Evolutionary conservation across 2,329 filamentous ascomycete genomes (phyloP).

Genomic region (Sporothrix phasma): DNA sequence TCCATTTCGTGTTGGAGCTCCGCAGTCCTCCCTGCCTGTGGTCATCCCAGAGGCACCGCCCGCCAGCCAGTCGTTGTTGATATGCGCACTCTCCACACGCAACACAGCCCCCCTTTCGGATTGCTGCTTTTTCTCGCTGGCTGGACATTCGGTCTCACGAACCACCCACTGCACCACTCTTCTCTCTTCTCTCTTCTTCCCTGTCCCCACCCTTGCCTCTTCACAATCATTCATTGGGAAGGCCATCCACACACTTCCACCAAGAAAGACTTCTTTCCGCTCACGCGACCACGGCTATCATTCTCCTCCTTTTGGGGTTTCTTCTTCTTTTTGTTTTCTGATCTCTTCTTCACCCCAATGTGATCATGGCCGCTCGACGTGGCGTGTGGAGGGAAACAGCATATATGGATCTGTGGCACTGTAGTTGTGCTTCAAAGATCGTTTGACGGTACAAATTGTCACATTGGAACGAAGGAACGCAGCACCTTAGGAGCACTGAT

Average conservation of each 20-base stretch:
- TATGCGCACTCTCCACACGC: background rate
- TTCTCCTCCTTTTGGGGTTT: background rate
- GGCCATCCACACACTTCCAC: conserved; percentile 1
- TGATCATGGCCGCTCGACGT: background rate
- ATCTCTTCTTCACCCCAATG: background rate
- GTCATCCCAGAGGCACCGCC: background rate
- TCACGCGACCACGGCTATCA: conserved; percentile 13
- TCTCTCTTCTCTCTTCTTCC: background rate
- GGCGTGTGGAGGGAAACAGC: background rate
- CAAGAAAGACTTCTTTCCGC: conserved; percentile 12
- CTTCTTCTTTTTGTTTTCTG: background rate
- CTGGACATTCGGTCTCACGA: no score
- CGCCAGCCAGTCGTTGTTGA: background rate
- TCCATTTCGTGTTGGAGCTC: background rate
- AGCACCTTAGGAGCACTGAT: background rate
- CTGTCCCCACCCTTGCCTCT: background rate
- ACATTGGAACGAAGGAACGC: background rate
- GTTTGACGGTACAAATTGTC: conserved; percentile 3
- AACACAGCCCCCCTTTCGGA: background rate
- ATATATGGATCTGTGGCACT: background rate
- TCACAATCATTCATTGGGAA: conserved; percentile 1
- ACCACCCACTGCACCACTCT: background rate
- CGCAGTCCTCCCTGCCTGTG: conserved; percentile 6
- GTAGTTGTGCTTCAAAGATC: conserved; percentile 9
- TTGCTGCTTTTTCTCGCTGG: background rate